phyloP scores from a whole-genome alignment of 2,329 filamentous ascomycete species.

The Cladosporium sp. region DNA sequence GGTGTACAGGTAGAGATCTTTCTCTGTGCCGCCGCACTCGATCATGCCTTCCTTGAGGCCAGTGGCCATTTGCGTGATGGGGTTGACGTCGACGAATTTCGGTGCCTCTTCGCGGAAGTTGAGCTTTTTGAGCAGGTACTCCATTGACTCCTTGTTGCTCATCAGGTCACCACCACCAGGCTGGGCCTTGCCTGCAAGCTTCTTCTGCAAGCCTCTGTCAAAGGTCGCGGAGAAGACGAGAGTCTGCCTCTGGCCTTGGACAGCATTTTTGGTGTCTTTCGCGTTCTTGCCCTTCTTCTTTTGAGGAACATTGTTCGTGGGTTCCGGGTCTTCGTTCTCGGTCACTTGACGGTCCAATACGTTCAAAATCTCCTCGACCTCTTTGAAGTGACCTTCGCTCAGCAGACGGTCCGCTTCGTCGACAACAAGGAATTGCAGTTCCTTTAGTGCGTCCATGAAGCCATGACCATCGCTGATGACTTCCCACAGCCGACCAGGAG shows the following conservation, averaged over 20 bases:
- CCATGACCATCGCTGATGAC: slow-evolving; percentile 71
- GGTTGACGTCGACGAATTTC: slow-evolving; percentile 88
- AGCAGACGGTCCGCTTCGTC: slow-evolving; percentile 92
- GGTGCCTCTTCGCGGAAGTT: slow-evolving; percentile 80
- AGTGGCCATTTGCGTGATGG: slow-evolving; percentile 78
- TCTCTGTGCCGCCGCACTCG: slow-evolving; percentile 88
- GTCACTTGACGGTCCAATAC: slow-evolving; percentile 59
- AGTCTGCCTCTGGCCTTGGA: slow-evolving; percentile 59
- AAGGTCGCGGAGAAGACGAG: slow-evolving; percentile 97
- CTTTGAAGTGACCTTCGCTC: slow-evolving; percentile 91
- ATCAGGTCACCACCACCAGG: slow-evolving; percentile 53
- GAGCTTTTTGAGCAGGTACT: slow-evolving; percentile 83
- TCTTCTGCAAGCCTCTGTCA: slow-evolving; percentile 83
- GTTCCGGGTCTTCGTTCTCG: slow-evolving; percentile 3
- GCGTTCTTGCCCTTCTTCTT: not conserved
- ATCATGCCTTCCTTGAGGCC: slow-evolving; percentile 82
- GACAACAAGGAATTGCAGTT: slow-evolving; percentile 75
- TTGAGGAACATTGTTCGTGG: slow-evolving; percentile 9
- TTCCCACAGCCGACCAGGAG: slow-evolving; percentile 91
- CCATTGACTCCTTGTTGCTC: slow-evolving; percentile 74
- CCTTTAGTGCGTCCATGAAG: slow-evolving; percentile 62
- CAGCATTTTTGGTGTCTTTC: slow-evolving; percentile 3
- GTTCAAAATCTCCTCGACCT: slow-evolving; percentile 79
- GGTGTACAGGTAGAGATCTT: slow-evolving; percentile 92
- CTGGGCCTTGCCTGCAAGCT: slow-evolving; percentile 71